Percentiles rank a stretch among this genome's conserved stretches.
phyloP scores from a whole-genome alignment of 805 yeast genomes.

The Candida adriatica region DNA sequence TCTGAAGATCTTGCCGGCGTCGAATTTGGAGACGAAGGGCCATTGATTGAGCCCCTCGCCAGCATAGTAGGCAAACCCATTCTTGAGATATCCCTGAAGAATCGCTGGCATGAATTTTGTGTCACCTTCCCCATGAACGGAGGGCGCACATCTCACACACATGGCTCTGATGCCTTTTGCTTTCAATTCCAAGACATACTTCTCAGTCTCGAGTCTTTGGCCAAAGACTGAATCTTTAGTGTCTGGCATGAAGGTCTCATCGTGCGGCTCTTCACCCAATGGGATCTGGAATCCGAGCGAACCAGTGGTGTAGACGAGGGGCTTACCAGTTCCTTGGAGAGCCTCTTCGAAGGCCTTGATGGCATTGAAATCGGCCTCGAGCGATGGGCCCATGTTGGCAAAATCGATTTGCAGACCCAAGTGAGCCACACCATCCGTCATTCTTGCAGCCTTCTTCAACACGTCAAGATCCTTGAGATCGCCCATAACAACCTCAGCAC shows the following conservation, averaged over 20 bases:
- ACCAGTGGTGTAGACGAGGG: slow-evolving; percentile 25
- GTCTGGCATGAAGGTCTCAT: slow-evolving; percentile 1
- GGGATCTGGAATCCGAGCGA: slow-evolving; percentile 6
- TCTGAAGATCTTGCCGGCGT: slow-evolving; percentile 28
- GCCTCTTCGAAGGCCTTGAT: slow-evolving; percentile 24
- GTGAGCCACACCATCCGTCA: not conserved
- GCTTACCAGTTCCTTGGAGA: slow-evolving; percentile 24
- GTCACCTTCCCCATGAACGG: slow-evolving; percentile 29
- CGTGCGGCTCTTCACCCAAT: slow-evolving; percentile 7
- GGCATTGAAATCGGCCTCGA: slow-evolving; percentile 12
- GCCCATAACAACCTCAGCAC: not conserved
- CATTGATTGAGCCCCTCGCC: slow-evolving; percentile 30
- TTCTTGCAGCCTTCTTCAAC: slow-evolving; percentile 1
- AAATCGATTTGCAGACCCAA: not conserved
- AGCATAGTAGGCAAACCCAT: slow-evolving; percentile 27
- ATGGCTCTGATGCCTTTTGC: slow-evolving; percentile 23
- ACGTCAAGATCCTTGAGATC: not conserved
- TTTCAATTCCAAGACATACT: too few species aligned
- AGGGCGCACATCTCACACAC: slow-evolving; percentile 27
- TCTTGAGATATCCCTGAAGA: slow-evolving; percentile 25
- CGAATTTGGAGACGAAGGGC: slow-evolving; percentile 28
- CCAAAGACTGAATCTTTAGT: too few species aligned
- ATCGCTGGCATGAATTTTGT: slow-evolving; percentile 21
- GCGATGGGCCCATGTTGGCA: not conserved
- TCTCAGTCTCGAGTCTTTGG: too few species aligned